A percentile compares a stretch with the other conserved stretches of the same genome.
Conservation (phyloP, 331 rosid species). For the Malus hybrid region DNA sequence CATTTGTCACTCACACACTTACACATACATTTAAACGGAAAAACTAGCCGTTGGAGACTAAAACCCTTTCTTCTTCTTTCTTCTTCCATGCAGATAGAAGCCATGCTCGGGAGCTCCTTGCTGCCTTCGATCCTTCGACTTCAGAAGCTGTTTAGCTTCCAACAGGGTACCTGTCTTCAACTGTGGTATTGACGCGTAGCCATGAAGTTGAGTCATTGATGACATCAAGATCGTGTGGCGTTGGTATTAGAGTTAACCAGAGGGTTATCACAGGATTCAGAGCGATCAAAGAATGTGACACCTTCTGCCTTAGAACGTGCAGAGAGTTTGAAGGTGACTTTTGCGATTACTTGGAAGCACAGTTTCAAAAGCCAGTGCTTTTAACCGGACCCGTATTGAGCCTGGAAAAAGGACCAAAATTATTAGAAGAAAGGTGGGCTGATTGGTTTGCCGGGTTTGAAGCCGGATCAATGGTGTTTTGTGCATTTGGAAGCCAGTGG, state of each 20-base stretch:
- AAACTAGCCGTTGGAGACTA: no score
- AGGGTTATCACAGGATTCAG: conserved; percentile 30
- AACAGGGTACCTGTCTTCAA: not conserved
- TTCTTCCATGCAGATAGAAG: no score
- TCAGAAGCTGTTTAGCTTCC: no score
- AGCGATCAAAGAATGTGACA: conserved; percentile 29
- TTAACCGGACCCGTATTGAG: conserved; percentile 40
- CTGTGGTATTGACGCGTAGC: not conserved
- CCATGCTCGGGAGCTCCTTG: no score
- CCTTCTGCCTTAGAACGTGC: conserved; percentile 35
- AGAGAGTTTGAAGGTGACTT: conserved; percentile 37
- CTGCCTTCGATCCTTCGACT: no score
- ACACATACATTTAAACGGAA: no score
- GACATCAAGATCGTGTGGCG: conserved; percentile 24
- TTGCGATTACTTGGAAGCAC: conserved; percentile 31
- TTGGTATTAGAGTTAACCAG: conserved; percentile 26
- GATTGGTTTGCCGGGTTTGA: conserved; percentile 32
- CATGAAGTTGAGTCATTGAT: conserved; percentile 21
- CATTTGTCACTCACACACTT: no score
- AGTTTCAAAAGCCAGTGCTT: conserved; percentile 25
- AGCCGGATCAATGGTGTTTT: conserved; percentile 18
- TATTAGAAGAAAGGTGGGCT: conserved; percentile 19
- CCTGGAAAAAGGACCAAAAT: not conserved
- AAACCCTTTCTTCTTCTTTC: no score
- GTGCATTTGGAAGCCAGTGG: conserved; percentile 52